phyloP scores from a whole-genome alignment of 495 filamentous ascomycete species.

The Trichocladium uniseriatum region DNA sequence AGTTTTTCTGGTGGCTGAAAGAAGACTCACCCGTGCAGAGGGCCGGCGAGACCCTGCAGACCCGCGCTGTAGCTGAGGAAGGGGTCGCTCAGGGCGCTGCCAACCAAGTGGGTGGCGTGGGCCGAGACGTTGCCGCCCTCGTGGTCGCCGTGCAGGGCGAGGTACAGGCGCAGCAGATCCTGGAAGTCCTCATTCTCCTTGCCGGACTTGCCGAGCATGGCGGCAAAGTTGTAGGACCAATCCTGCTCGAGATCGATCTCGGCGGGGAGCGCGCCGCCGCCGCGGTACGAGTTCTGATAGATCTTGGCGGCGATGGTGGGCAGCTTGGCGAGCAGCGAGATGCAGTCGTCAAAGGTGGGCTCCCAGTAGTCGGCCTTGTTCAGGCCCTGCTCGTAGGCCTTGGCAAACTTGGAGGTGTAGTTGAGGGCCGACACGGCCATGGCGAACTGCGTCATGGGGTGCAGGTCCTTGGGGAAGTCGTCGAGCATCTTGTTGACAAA shows the following conservation, averaged over 20 bases:
- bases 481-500: slow-evolving; percentile 86
- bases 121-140: slow-evolving; percentile 97
- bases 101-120: slow-evolving; percentile 93
- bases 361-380: slow-evolving; percentile 98
- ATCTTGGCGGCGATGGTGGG: slow-evolving; percentile 95
- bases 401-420: slow-evolving; percentile 84
- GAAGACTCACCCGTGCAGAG: slow-evolving; percentile 65
- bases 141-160: slow-evolving; percentile 95
- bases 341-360: slow-evolving; percentile 92
- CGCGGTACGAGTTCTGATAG: slow-evolving; percentile 78
- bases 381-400: slow-evolving; percentile 81
- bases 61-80: slow-evolving; percentile 95
- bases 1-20: too few relatives aligned
- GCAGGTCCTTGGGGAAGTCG: slow-evolving; percentile 75
- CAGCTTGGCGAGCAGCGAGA: slow-evolving; percentile 88
- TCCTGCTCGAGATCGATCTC: slow-evolving; percentile 77
- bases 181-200: slow-evolving; percentile 86
- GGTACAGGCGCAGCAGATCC: slow-evolving; percentile 83
- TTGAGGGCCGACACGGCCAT: slow-evolving; percentile 90
- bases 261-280: slow-evolving; percentile 65
- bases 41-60: slow-evolving; percentile 88
- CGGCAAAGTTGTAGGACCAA: slow-evolving; percentile 97
- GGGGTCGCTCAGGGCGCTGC: slow-evolving; percentile 88
- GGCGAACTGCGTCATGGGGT: slow-evolving; percentile 97
- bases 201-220: slow-evolving; percentile 87